A percentile compares a stretch with the other conserved stretches of the same genome.
These are phyloP conservation scores for Epichloe uncinata DNA, from an alignment of 2,329 filamentous ascomycete species.

Conservation along the genomic window DNA sequence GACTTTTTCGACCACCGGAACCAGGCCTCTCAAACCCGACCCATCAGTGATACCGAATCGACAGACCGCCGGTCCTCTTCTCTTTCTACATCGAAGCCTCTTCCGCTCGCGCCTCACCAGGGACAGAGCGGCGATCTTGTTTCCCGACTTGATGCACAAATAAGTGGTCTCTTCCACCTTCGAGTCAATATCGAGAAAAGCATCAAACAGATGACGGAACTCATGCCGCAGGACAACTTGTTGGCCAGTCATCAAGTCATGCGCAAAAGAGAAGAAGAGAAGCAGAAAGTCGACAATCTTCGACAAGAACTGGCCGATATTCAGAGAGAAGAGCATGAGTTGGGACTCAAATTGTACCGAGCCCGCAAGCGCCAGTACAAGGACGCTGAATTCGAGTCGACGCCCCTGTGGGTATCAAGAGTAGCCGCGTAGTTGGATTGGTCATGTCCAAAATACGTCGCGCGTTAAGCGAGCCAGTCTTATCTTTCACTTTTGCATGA, in stretches of 20 bases:
- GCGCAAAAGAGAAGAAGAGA: conserved; percentile 41
- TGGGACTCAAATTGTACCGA: conserved; percentile 60
- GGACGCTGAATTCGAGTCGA: conserved; percentile 49
- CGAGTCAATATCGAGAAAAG: conserved; percentile 58
- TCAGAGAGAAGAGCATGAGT: conserved; percentile 62
- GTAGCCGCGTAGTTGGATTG: conserved; percentile 46
- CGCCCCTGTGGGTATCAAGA: conserved; percentile 64
- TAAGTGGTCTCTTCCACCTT: conserved; percentile 51
- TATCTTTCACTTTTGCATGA: background rate
- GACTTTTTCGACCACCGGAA: background rate
- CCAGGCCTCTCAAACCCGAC: conserved; percentile 1
- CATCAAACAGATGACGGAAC: conserved; percentile 64
- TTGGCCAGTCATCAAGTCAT: conserved; percentile 52
- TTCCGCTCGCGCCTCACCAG: conserved; percentile 50
- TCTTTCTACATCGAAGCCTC: conserved; percentile 38
- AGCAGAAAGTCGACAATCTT: conserved; percentile 53
- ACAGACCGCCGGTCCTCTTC: conserved; percentile 16
- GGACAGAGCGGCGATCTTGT: conserved; percentile 48
- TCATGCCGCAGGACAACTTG: conserved; percentile 59
- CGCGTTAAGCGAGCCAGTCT: background rate
- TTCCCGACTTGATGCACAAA: conserved; percentile 49
- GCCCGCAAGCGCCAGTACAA: conserved; percentile 64
- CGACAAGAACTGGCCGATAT: conserved; percentile 58
- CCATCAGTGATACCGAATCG: conserved; percentile 3
- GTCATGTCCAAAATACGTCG: too few relatives aligned